Evolutionary conservation across 371 early-diverging fungal genomes (phyloP).

Genomic region (Haplosporangium sp.): DNA sequence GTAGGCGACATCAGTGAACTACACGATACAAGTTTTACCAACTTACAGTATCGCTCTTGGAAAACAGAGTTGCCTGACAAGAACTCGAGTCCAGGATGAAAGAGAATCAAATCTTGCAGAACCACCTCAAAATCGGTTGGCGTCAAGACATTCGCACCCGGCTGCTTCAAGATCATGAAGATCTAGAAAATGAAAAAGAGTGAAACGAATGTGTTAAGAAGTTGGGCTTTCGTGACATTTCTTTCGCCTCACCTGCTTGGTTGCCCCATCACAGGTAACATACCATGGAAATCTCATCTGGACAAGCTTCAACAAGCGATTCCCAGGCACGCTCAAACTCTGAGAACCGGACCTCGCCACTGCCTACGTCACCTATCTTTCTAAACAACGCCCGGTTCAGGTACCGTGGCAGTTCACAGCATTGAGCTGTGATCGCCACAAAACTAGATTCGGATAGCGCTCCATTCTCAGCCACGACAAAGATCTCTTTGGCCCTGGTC

Average conservation of each 20-base stretch:
- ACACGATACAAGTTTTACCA: too few species aligned
- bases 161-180: constrained; percentile 34
- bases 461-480: constrained; percentile 39
- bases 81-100: constrained; percentile 91
- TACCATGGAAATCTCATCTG: constrained; percentile 49
- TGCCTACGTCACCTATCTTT: constrained; percentile 49
- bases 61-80: constrained; percentile 80
- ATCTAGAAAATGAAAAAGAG: constrained; percentile 19
- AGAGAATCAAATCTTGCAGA: constrained; percentile 70
- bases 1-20: too few species aligned
- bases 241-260: too few species aligned
- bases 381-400: constrained; percentile 72
- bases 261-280: constrained; percentile 3
- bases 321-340: constrained; percentile 49
- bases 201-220: not conserved
- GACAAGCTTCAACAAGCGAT: constrained; percentile 27
- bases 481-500: constrained; percentile 41
- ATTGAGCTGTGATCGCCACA: constrained; percentile 62
- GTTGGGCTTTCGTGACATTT: too few species aligned
- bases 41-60: constrained; percentile 83
- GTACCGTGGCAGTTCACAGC: constrained; percentile 68
- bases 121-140: constrained; percentile 57
- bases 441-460: constrained; percentile 61
- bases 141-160: constrained; percentile 34
- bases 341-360: constrained; percentile 27